These are phyloP conservation scores for Suillus plorans DNA, from an alignment of 768 basidiomycete genomes.

Conservation along the genomic window DNA sequence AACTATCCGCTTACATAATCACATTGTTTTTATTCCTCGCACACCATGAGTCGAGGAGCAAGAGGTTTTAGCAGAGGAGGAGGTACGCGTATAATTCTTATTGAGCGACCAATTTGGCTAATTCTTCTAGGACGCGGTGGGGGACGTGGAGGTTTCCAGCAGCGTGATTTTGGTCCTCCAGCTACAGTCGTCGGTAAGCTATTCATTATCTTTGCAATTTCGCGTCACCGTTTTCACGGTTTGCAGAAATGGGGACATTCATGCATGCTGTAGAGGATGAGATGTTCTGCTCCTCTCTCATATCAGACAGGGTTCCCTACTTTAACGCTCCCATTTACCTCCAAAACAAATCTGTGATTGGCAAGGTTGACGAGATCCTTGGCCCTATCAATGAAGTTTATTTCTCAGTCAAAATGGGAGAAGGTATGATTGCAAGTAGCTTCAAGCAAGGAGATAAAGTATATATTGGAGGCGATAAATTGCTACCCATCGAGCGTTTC, in stretches of 20 bases:
- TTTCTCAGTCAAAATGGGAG: slow-evolving; percentile 96
- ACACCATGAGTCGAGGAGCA: slow-evolving; percentile 51
- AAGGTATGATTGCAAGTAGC: slow-evolving; percentile 92
- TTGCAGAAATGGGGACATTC: slow-evolving; percentile 88
- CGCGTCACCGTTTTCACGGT: slow-evolving; percentile 12
- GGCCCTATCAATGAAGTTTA: slow-evolving; percentile 98
- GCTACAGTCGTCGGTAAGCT: slow-evolving; percentile 70
- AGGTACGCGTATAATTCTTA: slow-evolving; percentile 28
- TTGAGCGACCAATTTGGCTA: not conserved
- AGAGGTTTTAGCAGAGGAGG: slow-evolving; percentile 59
- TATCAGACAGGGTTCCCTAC: slow-evolving; percentile 92
- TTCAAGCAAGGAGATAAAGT: slow-evolving; percentile 99
- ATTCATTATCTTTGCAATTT: not conserved
- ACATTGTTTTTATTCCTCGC: not conserved
- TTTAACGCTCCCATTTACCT: slow-evolving; percentile 99
- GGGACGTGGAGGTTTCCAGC: slow-evolving; percentile 70
- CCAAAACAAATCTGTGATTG: slow-evolving; percentile 92
- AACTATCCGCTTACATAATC: slow-evolving; percentile 24
- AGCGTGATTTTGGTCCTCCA: slow-evolving; percentile 76
- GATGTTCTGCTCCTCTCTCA: slow-evolving; percentile 89
- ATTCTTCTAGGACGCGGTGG: slow-evolving; percentile 51
- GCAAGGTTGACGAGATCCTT: slow-evolving; percentile 99
- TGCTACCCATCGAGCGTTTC: slow-evolving; percentile 94
- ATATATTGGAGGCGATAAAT: slow-evolving; percentile 96
- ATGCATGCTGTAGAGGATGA: slow-evolving; percentile 96